Evolutionary conservation across 306 rosid species (phyloP).

Genomic region (Vigna nakashimae): DNA sequence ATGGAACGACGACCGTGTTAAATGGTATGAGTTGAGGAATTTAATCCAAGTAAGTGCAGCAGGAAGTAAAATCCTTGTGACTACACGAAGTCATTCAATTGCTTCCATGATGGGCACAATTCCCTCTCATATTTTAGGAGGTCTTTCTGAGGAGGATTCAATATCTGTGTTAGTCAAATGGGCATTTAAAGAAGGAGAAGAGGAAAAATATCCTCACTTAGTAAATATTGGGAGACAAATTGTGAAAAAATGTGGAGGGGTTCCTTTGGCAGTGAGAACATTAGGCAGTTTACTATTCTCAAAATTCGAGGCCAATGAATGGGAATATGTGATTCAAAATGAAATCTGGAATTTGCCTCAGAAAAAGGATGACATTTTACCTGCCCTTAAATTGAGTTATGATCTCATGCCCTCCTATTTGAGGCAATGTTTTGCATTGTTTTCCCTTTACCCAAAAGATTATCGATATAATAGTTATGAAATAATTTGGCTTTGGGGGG

Average conservation of each 20-base stretch:
- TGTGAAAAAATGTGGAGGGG: conserved; percentile 34
- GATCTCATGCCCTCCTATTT: conserved; percentile 47
- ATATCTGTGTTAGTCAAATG: too few species aligned
- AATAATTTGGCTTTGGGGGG: conserved; percentile 32
- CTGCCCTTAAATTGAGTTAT: conserved; percentile 47
- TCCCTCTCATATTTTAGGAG: too few species aligned
- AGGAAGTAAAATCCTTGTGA: too few species aligned
- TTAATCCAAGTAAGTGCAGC: too few species aligned
- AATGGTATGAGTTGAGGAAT: too few species aligned
- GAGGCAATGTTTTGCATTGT: conserved; percentile 47
- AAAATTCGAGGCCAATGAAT: background rate
- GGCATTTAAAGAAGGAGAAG: too few species aligned
- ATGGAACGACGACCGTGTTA: too few species aligned
- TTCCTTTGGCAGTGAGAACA: conserved; percentile 50
- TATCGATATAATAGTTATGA: background rate
- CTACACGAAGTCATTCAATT: too few species aligned
- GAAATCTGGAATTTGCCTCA: conserved; percentile 50
- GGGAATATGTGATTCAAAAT: conserved; percentile 16
- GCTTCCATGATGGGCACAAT: too few species aligned
- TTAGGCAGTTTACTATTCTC: conserved; percentile 31
- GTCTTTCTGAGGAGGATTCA: too few species aligned
- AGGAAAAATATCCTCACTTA: too few species aligned
- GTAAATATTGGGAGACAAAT: too few species aligned
- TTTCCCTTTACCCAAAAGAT: conserved; percentile 35
- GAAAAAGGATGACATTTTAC: conserved; percentile 27